phyloP scores from a whole-genome alignment of 805 yeast species.

The Zygosaccharomyces bailii region DNA sequence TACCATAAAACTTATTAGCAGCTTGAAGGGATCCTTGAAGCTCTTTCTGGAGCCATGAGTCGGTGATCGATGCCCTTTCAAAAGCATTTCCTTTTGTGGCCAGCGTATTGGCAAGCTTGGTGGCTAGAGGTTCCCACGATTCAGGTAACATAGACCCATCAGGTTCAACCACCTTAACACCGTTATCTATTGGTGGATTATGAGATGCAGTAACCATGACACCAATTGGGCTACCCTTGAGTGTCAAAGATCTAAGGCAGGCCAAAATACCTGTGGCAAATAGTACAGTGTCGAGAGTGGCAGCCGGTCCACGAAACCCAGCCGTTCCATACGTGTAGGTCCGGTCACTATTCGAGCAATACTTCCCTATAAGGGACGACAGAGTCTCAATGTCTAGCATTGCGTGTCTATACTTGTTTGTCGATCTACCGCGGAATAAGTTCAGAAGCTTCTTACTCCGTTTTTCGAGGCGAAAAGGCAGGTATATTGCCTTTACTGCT shows the following conservation, averaged over 20 bases:
- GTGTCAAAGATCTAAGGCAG: conserved; percentile 67
- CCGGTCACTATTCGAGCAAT: conserved; percentile 40
- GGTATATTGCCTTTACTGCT: too few species aligned
- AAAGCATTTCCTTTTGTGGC: conserved; percentile 37
- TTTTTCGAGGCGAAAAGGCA: background rate
- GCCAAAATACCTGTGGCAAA: conserved; percentile 83
- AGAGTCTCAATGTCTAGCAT: conserved; percentile 4
- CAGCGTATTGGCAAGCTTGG: conserved; percentile 63
- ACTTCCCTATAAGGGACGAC: conserved; percentile 26
- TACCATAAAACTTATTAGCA: conserved; percentile 1
- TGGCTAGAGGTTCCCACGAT: conserved; percentile 81
- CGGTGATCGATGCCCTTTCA: conserved; percentile 4
- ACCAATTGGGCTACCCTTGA: conserved; percentile 74
- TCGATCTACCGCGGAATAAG: background rate
- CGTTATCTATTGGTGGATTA: conserved; percentile 88
- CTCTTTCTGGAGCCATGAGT: conserved; percentile 2
- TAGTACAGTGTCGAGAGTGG: conserved; percentile 71
- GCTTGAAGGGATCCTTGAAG: conserved; percentile 9
- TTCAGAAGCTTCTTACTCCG: background rate
- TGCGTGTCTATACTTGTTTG: background rate
- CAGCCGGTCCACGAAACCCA: conserved; percentile 81
- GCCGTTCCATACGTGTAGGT: conserved; percentile 88
- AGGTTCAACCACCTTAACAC: conserved; percentile 93
- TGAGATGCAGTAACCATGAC: conserved; percentile 96
- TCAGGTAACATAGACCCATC: conserved; percentile 83